Evolutionary conservation across 1,284 basidiomycete species (phyloP), one percentile per base, ranked within the genome.

Genomic region (Coniophora puteana): DNA sequence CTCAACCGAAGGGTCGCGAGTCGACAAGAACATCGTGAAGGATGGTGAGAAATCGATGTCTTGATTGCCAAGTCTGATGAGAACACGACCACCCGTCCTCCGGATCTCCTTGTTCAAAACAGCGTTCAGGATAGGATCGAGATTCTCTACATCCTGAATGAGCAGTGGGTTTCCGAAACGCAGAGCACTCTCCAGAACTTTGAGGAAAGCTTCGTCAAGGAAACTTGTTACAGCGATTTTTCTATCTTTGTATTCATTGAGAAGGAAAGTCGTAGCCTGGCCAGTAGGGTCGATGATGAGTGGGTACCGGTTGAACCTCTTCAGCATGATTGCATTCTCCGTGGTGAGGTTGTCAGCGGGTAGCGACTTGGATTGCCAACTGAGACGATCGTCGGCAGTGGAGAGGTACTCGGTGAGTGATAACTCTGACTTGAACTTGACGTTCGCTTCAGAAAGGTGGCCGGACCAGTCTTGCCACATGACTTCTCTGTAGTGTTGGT

Each of bases 1-100:
- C 56, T 97, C 93, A 48, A 97, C 89, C 0, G 93, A 95, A 1
- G 97, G 94, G 63, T 99, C 94, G 18, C 95, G 77, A 7, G 96
- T 99, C 3, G 96, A 92, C 36, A 99, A 75, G 79, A 99, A 99
- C 91, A 99, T 95, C 8, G 91, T 95, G 74, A 99, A 99, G 10
- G 94, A 86, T 3, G 97, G 96, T 1, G 95, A 98, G 64, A 98
- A 99, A 65, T 99, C 96, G 61, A 99, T 98, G 52, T 99, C 97
- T 67, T 99, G 95, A 59, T 78, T 96, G n/a, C 96, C 96, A 20
- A 99, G 76, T 35, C 96, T 89, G 54, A 99, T 98, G 35, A 99
- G 80, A 10, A 99, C 93, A 63, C 96, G 93, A 31, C 96, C 96
- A 40, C 96, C 96, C 3, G 92, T 94, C 29, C 92, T 80, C 28